Evolutionary conservation across 306 rosid species (phyloP).

Genomic region (Corylus avellana): DNA sequence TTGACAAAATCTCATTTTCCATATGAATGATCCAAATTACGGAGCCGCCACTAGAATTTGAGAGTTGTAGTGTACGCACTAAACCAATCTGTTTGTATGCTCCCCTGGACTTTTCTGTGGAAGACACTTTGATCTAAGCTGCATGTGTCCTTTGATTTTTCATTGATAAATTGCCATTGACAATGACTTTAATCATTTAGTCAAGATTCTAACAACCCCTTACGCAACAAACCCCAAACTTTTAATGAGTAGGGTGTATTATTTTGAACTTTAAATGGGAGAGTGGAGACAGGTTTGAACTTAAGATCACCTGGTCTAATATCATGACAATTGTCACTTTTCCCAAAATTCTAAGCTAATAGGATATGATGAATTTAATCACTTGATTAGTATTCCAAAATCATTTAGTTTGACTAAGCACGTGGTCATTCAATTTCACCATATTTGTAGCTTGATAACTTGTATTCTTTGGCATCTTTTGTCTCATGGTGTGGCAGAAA

Average conservation of each 20-base stretch:
- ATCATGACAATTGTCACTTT: not conserved
- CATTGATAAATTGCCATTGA: not conserved
- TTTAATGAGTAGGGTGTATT: not conserved
- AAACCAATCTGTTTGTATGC: not conserved
- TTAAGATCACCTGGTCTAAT: not conserved
- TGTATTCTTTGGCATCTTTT: constrained; percentile 24
- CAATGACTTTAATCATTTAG: not conserved
- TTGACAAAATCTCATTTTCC: not conserved
- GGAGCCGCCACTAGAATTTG: constrained; percentile 10
- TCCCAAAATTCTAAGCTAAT: not conserved
- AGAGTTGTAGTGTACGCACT: constrained; percentile 5
- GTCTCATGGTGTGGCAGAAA: constrained; percentile 42
- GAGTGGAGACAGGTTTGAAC: not conserved
- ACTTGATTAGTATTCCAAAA: not conserved
- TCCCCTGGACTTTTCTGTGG: not conserved
- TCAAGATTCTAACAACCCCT: not conserved
- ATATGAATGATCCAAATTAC: not conserved
- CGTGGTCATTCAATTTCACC: not conserved
- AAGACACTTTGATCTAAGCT: not conserved
- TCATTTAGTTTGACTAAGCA: not conserved
- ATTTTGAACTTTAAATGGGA: not conserved
- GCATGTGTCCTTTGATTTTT: not conserved
- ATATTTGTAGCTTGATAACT: not conserved
- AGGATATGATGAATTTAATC: not conserved
- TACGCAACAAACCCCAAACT: not conserved